phyloP scores from a whole-genome alignment of 805 yeast genomes.

The Wickerhamia fluorescens region DNA sequence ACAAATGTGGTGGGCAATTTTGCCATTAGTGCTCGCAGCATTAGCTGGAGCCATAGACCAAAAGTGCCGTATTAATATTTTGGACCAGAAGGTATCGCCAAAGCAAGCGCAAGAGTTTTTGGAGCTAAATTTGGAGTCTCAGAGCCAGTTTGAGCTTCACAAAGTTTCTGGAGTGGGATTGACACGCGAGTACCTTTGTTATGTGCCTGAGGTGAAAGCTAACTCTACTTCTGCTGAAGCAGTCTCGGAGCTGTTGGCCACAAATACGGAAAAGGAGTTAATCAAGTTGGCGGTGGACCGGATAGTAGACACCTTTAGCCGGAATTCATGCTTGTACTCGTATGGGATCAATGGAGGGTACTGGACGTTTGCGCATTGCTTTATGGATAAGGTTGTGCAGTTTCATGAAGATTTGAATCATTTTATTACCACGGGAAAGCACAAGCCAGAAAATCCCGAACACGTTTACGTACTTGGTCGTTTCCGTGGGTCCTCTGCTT shows the following conservation, averaged over 20 bases:
- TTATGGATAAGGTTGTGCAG: conserved; percentile 42
- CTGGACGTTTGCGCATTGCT: conserved; percentile 50
- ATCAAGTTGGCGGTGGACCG: conserved; percentile 10
- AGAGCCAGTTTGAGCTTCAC: neutral
- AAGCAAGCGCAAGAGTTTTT: neutral
- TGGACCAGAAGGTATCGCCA: too few species aligned
- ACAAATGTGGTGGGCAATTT: too few species aligned
- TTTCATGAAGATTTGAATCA: conserved; percentile 31
- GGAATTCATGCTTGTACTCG: conserved; percentile 16
- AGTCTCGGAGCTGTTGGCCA: conserved; percentile 1
- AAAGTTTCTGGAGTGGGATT: conserved; percentile 1
- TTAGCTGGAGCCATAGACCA: too few species aligned
- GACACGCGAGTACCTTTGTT: conserved; percentile 21
- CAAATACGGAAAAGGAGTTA: conserved; percentile 7
- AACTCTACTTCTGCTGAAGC: neutral
- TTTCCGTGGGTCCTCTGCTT: conserved; percentile 18
- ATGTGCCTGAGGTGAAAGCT: conserved; percentile 11
- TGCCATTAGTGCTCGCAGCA: too few species aligned
- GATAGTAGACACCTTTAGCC: conserved; percentile 12
- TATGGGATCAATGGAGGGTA: conserved; percentile 32
- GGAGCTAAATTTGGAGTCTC: too few species aligned
- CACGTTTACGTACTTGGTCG: conserved; percentile 30
- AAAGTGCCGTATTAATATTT: too few species aligned
- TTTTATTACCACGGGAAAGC: conserved; percentile 17
- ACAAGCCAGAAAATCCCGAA: conserved; percentile 25